Evolutionary conservation across 495 filamentous ascomycete species (phyloP).

Genomic region (Penicillium alfredii): DNA sequence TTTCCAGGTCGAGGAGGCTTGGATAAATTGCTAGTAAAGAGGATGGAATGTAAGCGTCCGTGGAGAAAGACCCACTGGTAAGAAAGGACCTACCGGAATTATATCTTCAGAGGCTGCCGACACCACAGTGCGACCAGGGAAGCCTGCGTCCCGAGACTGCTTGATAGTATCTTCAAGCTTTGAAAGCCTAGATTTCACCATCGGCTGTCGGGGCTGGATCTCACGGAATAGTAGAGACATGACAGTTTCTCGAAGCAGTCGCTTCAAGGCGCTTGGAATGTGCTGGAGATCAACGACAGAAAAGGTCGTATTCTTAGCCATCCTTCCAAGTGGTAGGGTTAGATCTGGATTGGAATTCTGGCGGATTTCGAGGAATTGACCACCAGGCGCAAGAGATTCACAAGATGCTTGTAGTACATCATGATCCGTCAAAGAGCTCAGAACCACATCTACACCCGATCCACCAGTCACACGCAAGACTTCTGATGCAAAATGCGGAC

Average conservation of each 20-base stretch:
- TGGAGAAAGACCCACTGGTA: neutral
- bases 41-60: neutral
- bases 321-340: neutral
- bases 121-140: neutral
- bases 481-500: neutral
- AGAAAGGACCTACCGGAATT: neutral
- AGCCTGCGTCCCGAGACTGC: neutral
- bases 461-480: neutral
- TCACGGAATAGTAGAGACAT: neutral
- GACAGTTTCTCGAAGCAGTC: neutral
- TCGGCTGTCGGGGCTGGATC: neutral
- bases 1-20: neutral
- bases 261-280: neutral
- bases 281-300: neutral
- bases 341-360: neutral
- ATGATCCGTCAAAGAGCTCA: neutral
- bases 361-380: neutral
- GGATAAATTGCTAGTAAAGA: neutral
- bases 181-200: neutral
- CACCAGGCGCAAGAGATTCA: neutral
- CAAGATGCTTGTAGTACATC: neutral
- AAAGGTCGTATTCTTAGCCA: neutral
- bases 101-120: neutral
- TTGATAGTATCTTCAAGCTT: neutral
- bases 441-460: neutral